Base-by-base conservation (phyloP, 257 asterid species). In the Solanum appendiculatum region DNA sequence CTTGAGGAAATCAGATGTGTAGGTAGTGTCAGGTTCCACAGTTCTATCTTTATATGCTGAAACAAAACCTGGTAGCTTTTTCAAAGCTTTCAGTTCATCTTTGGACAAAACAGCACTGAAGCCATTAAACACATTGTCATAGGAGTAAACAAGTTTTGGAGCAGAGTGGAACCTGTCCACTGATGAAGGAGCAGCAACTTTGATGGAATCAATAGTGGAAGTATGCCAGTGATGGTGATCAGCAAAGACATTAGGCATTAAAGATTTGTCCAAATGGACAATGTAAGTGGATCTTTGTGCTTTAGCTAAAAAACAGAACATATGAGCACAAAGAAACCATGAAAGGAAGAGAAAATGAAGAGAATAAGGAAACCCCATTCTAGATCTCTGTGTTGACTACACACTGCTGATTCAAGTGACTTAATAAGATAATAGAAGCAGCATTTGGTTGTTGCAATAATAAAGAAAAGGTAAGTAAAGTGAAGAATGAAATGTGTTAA, bases 1-100 rank as follows among this genome's bases (percentile, higher is more conserved):
- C 6, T 66, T 34, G 23, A 88, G 88, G 78, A 69, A 88, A 14
- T 86, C 90, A 20, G 77, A 36, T 46, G 86, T 78, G 60, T 88
- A 86, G 2, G 90, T 88, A 56, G 90, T 88, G 15, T 85, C 39
- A 11, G 72, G 73, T 64, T 64, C 73, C 36, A 64, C 36, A 27
- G 73, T 13, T 64, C 73, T 64, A 13, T 64, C 73, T 64, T 27
- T 64, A 1, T 64, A 64, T 2, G 73, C 73, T 27, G 73, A 64
- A 64, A 64, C 0, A 3, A 64, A 64, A 64, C 73, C 73, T 64
- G 73, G 73, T 13, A 2, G 27, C 73, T 64, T 64, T 3, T 64
- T 64, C 73, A 64, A 64, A 12, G 73, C 36, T 2, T 12, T 16
- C 37, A 66, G 37, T 66, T 64, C 72, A 25, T 5, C 5, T 64